Conservation (phyloP, 768 basidiomycete genomes). For the Rhizopogon salebrosus region DNA sequence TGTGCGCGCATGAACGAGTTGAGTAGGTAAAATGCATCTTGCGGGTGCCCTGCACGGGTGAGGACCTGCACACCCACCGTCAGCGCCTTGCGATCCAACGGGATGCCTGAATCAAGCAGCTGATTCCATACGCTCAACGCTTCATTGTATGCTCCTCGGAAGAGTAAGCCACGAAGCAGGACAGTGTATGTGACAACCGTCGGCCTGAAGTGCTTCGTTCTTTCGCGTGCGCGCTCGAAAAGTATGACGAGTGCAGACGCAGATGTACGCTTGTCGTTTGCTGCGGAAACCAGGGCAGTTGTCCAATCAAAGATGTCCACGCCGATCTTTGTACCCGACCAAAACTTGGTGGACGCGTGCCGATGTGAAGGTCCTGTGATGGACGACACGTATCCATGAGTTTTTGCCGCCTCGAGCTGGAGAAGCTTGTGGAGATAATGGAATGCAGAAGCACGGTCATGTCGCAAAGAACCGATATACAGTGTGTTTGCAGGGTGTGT, state of each 20-base stretch:
- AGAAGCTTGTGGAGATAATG: constrained; percentile 40
- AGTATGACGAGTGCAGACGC: constrained; percentile 30
- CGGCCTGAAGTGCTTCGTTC: constrained; percentile 28
- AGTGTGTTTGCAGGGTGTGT: constrained; percentile 37
- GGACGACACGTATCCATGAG: constrained; percentile 3
- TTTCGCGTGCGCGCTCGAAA: constrained; percentile 29
- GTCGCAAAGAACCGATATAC: constrained; percentile 36
- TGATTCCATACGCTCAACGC: constrained; percentile 43
- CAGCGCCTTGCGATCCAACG: constrained; percentile 44
- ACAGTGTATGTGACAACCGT: constrained; percentile 48
- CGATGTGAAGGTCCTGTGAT: background rate
- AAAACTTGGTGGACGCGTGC: background rate
- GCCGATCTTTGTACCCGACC: constrained; percentile 18
- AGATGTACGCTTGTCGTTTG: constrained; percentile 32
- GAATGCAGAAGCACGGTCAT: constrained; percentile 40
- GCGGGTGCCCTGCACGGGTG: constrained; percentile 36
- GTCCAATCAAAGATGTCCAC: constrained; percentile 45
- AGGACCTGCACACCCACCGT: constrained; percentile 47
- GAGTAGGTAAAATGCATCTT: constrained; percentile 46
- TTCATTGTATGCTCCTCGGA: constrained; percentile 31
- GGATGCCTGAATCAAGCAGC: constrained; percentile 29
- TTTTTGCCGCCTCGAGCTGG: constrained; percentile 14
- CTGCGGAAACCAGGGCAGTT: constrained; percentile 39
- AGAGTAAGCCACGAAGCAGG: constrained; percentile 48
- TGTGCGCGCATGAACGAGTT: constrained; percentile 31